Evolutionary conservation across 768 basidiomycete genomes (phyloP), one percentile per base, ranked within the genome.

Genomic region (Panaeolus cyanescens): DNA sequence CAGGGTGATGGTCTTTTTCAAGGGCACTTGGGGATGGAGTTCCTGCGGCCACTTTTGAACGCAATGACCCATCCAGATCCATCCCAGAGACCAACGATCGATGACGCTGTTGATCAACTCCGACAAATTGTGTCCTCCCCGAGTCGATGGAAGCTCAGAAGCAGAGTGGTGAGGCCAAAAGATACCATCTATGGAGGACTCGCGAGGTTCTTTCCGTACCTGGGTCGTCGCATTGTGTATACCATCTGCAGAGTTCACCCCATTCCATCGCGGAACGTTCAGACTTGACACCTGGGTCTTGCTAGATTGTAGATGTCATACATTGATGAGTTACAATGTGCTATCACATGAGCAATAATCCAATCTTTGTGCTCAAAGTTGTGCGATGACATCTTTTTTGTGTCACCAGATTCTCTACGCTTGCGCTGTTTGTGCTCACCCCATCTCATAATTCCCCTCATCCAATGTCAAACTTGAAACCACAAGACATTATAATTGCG

Each of bases 31-130:
- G 70, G 65, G 0, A 54, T 74, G 17, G 69, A 71, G 1, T 79
- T 80, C 39, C 67, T 81, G 68, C 31, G 56, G 32, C 68, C 70
- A 1, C 65, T 80, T 4, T 60, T 80, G 10, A 50, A 62, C 0
- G 72, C 71, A 13, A 80, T 83, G 81, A 66, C 73, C 1, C 71
- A 74, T 10, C 60, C 67, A 2, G 75, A 80, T 33, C 78, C 79
- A 0, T 22, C 61, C 0, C 70, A 74, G 55, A 71, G 79, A n/a
- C 79, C 79, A 0, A 75, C 64, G 0, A 79, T 78, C 55, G 73
- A 79, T n/a, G 64, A 74, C 25, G 76, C 76, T 2, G 72, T 78
- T 0, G 5, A 39, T 0, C 71, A 72, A 0, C 76, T 79, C 72
- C 62, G 66, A 10, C 55, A 62, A 0, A 65, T 66, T 13, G 37